These are phyloP conservation scores for Septoria linicola DNA, from an alignment of 2,329 filamentous ascomycete genomes.

Conservation along the genomic window DNA sequence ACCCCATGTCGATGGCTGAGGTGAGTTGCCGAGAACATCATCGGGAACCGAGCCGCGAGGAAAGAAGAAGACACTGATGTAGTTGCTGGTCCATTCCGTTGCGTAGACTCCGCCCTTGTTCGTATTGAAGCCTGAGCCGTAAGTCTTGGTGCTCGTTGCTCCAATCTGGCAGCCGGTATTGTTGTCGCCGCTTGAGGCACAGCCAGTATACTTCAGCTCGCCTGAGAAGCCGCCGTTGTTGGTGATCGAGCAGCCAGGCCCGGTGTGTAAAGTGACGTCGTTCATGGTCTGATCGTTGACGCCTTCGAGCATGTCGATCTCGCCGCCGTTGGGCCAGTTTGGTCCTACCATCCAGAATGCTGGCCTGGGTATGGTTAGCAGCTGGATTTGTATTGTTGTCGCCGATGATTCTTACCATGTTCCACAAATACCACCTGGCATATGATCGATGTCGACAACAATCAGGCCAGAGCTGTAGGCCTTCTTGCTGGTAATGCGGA, in stretches of 20 bases:
- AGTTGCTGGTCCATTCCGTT: constrained; percentile 34
- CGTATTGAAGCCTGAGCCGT: constrained; percentile 39
- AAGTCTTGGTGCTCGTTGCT: constrained; percentile 49
- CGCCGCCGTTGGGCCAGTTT: constrained; percentile 41
- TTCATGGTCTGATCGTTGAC: constrained; percentile 40
- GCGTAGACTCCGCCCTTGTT: constrained; percentile 50
- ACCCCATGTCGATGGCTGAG: constrained; percentile 64
- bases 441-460: constrained; percentile 70
- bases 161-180: constrained; percentile 42
- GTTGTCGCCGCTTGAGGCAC: constrained; percentile 43
- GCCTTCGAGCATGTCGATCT: constrained; percentile 45
- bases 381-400: not conserved
- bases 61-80: constrained; percentile 41
- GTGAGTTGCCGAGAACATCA: constrained; percentile 48
- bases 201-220: constrained; percentile 51
- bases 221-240: constrained; percentile 67
- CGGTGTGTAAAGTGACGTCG: constrained; percentile 40
- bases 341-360: constrained; percentile 66
- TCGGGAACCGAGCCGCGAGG: constrained; percentile 37
- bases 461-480: constrained; percentile 66
- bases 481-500: constrained; percentile 67
- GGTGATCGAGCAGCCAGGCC: constrained; percentile 35
- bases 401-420: constrained; percentile 52
- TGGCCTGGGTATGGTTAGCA: constrained; percentile 42
- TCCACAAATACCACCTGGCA: constrained; percentile 69